Evolutionary conservation across 1,139 yeast genomes (phyloP).

Genomic region (Yamadazyma jaroonii): DNA sequence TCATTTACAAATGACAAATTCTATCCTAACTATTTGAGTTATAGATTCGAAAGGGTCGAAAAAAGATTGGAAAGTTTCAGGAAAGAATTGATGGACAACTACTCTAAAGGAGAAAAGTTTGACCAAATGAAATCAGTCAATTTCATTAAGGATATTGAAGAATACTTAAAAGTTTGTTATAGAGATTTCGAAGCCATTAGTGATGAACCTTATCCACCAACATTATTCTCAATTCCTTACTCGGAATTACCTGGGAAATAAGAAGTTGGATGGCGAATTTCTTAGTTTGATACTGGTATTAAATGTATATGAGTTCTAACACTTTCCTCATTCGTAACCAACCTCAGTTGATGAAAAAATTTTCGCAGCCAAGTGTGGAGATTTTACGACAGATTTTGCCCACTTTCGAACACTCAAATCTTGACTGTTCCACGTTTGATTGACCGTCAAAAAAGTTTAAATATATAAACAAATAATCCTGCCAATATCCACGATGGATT

Average conservation of each 20-base stretch:
- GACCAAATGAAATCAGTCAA: constrained; percentile 33
- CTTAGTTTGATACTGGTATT: no score
- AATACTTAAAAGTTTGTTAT: constrained; percentile 34
- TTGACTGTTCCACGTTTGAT: no score
- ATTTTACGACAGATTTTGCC: no score
- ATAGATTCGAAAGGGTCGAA: constrained; percentile 33
- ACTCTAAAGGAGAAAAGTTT: constrained; percentile 25
- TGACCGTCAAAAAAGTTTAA: no score
- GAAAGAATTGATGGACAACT: constrained; percentile 17
- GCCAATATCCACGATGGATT: no score
- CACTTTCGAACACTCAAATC: no score
- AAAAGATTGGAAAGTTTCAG: constrained; percentile 28
- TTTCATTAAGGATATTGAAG: constrained; percentile 31
- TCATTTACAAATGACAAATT: constrained; percentile 36
- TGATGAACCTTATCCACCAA: constrained; percentile 22
- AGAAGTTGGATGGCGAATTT: not conserved
- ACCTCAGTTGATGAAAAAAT: no score
- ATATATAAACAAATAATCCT: no score
- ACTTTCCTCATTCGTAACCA: no score
- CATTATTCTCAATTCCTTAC: constrained; percentile 13
- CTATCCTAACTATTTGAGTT: constrained; percentile 43
- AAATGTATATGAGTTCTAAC: no score
- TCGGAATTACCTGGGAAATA: constrained; percentile 3
- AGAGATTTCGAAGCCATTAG: constrained; percentile 36
- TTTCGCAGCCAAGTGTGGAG: no score